Base-by-base conservation (phyloP, 768 basidiomycete species). In the Lactarius hengduanensis region DNA sequence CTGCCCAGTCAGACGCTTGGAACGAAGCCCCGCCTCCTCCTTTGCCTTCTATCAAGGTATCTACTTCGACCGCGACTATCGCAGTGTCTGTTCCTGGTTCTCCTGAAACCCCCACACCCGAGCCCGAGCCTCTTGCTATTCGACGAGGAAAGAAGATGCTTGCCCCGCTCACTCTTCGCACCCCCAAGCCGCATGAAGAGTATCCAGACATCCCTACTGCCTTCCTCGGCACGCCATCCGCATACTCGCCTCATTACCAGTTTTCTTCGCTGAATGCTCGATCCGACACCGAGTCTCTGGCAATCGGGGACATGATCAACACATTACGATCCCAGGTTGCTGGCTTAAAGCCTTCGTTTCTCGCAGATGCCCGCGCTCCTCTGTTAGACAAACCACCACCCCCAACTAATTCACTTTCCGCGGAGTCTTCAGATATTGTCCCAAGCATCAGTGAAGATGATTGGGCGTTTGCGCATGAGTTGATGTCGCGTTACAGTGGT, bases 181-280 rank as follows among this genome's bases (percentile, higher is more conserved):
- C 53, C 40, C 47, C 70, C 64, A 43, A 69, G 71, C 54, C 65
- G 66, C 11, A 55, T 22, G 73, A 71, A 47, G 61, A 71, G 8
- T 82, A 81, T 63, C 80, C 81, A 26, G 77, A 76, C 60, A 78
- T 82, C 16, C 81, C 80, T 7, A 79, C 77, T 18, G 77, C 80
- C 8, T 82, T 81, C 72, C 73, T 76, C 16, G 78, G 80, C 16
- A 78, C 79, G 4, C 73, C 78, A 0, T 70, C 74, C 8, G 62
- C 72, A 26, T 75, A 76, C 68, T 75, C 73, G 6, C 78, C 80
- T 2, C 67, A 65, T 36, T 75, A 76, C 43, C 72, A 75, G 26
- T 47, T 66, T 16, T 47, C 65, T 8, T 59, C 66, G 26, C 56
- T 41, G 32, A 40, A 20, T 9, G 36, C n/a, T 16, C 65, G 63